Percentiles rank a stretch among this genome's conserved stretches.
Evolutionary conservation across 2,329 filamentous ascomycete species (phyloP).

Genomic region (Aureobasidium uvarum): DNA sequence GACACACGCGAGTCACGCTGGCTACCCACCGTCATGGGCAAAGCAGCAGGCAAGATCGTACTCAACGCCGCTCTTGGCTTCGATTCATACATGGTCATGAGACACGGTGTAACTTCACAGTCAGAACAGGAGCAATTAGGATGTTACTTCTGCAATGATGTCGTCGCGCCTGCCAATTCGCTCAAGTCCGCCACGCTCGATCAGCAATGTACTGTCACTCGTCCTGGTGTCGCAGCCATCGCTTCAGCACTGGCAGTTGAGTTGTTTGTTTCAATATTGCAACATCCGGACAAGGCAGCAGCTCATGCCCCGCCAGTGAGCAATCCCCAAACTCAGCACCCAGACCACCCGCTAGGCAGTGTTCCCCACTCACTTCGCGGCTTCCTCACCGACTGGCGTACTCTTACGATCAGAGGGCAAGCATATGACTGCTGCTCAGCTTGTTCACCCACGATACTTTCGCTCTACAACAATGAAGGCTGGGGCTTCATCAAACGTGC

Average conservation of each 20-base stretch:
- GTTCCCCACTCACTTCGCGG: constrained; percentile 80
- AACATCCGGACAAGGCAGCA: constrained; percentile 55
- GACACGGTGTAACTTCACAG: constrained; percentile 68
- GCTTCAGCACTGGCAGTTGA: constrained; percentile 91
- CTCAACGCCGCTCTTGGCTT: constrained; percentile 96
- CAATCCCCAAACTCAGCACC: constrained; percentile 25
- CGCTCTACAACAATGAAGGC: constrained; percentile 63
- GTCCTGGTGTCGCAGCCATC: constrained; percentile 87
- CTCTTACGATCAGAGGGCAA: constrained; percentile 67
- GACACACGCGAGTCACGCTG: constrained; percentile 91
- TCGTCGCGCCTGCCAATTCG: constrained; percentile 90
- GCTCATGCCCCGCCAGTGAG: constrained; percentile 38
- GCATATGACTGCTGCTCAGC: constrained; percentile 81
- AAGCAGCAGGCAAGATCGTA: constrained; percentile 87
- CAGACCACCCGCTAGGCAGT: constrained; percentile 61
- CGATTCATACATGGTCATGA: constrained; percentile 96
- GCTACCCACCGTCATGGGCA: constrained; percentile 95
- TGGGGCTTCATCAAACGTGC: constrained; percentile 78
- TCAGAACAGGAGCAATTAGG: constrained; percentile 61
- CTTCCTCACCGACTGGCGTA: constrained; percentile 71
- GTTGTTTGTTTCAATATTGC: constrained; percentile 79
- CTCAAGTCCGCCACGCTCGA: constrained; percentile 93
- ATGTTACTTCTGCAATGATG: constrained; percentile 98
- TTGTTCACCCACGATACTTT: constrained; percentile 68
- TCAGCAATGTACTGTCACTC: constrained; percentile 96